Evolutionary conservation across 2,329 filamentous ascomycete species (phyloP), one percentile per base, ranked within the genome.

Genomic region (Cylindrodendrum hubeiense): DNA sequence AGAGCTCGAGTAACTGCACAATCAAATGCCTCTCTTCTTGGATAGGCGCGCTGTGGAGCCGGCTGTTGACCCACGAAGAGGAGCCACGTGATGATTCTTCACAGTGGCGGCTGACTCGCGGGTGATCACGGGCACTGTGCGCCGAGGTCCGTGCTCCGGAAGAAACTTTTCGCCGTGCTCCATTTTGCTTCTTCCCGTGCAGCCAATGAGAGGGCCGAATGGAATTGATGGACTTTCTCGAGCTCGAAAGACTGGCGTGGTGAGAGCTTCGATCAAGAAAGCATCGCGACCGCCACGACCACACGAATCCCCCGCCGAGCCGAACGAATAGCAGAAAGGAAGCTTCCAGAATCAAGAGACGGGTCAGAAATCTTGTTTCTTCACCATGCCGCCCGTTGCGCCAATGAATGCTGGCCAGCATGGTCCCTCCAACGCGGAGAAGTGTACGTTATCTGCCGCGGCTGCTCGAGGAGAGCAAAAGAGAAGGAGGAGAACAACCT

Each of bases 361-460:
- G 43, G 15, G 3, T 13, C 33, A 7, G 39, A 9, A 28, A 7
- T 15, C 33, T 3, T 13, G 19, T 21, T 39, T 33, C 26, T 22
- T 53, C 69, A 75, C 61, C 12, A 83, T 83, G 81, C 81, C 81
- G 77, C 80, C 81, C 46, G 79, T 83, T 64, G 76, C 81, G 50
- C 74, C 78, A 37, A 77, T 82, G 34, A 76, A 78, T 54, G 78
- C 77, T 64, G 79, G 79, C 76, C 80, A 80, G 66, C 79, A 81
- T 72, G 86, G 84, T 70, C 85, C 83, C 30, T 87, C 85, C 47
- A 85, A 81, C 64, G 76, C 86, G 66, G 86, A 89, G 77, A 89
- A 89, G 80, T 79, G 86, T 88, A 66, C 65, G 65, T 56, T 37
- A 47, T 56, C 59, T 61, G 57, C 61, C 46, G 55, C 50, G 49